phyloP scores from a whole-genome alignment of 2,329 filamentous ascomycete genomes.

The Cytospora mali region DNA sequence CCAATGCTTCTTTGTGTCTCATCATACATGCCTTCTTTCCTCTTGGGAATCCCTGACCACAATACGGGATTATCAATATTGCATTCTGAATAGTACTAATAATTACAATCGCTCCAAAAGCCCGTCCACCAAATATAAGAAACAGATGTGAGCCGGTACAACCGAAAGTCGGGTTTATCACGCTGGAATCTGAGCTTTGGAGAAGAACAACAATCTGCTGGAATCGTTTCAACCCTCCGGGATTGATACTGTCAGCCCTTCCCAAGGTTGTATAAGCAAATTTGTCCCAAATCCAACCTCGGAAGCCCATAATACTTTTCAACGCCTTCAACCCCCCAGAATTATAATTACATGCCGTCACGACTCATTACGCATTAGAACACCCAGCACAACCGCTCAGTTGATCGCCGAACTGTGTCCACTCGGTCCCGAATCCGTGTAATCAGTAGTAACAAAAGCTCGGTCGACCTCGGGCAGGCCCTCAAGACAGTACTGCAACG shows the following conservation, averaged over 20 bases:
- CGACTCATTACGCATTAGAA: neutral
- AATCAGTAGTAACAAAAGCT: constrained; percentile 46
- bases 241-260: neutral
- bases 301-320: neutral
- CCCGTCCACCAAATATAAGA: neutral
- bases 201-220: too few species aligned
- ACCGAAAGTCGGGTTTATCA: neutral
- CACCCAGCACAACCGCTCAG: neutral
- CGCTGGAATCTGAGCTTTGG: neutral
- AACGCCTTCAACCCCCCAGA: neutral
- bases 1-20: neutral
- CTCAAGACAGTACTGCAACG: constrained; percentile 64
- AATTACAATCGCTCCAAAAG: neutral
- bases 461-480: constrained; percentile 45
- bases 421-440: constrained; percentile 60
- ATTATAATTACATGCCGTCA: neutral
- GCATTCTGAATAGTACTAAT: neutral
- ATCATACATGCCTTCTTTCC: neutral
- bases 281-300: too few species aligned
- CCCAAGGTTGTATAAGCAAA: too few species aligned
- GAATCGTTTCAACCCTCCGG: too few species aligned
- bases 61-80: neutral
- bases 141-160: neutral
- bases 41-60: neutral
- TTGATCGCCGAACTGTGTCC: constrained; percentile 41